These are phyloP conservation scores for Ascoidea rubescens DNA, from an alignment of 805 yeast genomes.

Conservation along the genomic window DNA sequence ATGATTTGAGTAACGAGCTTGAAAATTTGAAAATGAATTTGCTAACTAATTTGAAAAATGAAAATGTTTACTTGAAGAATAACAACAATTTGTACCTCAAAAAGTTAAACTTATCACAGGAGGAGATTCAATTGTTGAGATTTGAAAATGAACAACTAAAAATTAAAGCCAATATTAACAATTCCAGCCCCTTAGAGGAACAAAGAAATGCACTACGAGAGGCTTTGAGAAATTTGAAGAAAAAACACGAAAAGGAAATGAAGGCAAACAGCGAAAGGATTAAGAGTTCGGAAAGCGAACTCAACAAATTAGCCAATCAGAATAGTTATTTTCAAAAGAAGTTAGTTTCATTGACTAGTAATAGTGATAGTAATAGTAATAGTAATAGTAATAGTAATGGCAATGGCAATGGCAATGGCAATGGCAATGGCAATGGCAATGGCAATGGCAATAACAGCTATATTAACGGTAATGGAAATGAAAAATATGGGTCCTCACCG, in stretches of 20 bases:
- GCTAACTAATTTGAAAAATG: slow-evolving; percentile 33
- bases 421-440: too few species aligned
- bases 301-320: slow-evolving; percentile 11
- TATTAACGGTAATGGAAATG: neutral
- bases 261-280: slow-evolving; percentile 16
- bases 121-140: slow-evolving; percentile 17
- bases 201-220: slow-evolving; percentile 20
- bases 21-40: slow-evolving; percentile 26
- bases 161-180: slow-evolving; percentile 18
- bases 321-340: slow-evolving; percentile 5
- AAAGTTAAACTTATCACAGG: slow-evolving; percentile 12
- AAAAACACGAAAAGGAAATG: slow-evolving; percentile 15
- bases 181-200: slow-evolving; percentile 11
- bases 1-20: slow-evolving; percentile 25
- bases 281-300: slow-evolving; percentile 13
- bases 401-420: too few species aligned
- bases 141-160: slow-evolving; percentile 19
- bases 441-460: neutral
- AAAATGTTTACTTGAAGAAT: slow-evolving; percentile 20
- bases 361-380: too few species aligned
- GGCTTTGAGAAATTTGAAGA: slow-evolving; percentile 17
- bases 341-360: neutral
- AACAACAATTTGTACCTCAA: slow-evolving; percentile 9
- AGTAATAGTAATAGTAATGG: too few species aligned
- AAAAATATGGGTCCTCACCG: neutral